Conservation (phyloP, 192 early-diverging fungal species). For the Rhizoclosmatium globosum region DNA sequence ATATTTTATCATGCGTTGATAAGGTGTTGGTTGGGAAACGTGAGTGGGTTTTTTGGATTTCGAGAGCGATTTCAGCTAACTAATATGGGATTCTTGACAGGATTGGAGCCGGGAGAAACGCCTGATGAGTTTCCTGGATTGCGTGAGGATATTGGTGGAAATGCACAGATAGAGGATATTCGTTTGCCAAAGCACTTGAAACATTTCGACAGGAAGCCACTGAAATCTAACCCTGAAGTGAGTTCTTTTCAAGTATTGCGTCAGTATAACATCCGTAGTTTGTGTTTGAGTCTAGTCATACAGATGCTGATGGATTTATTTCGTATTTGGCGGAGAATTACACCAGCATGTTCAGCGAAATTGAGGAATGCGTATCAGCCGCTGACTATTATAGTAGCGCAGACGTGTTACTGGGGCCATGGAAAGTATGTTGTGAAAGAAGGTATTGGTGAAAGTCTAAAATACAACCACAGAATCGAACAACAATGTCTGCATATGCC, state of each 20-base stretch:
- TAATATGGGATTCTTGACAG: slow-evolving; percentile 17
- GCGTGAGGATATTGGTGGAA: background rate
- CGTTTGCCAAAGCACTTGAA: slow-evolving; percentile 36
- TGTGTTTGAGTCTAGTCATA: slow-evolving; percentile 42
- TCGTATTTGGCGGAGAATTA: slow-evolving; percentile 54
- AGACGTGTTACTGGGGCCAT: slow-evolving; percentile 43
- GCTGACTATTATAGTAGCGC: slow-evolving; percentile 34
- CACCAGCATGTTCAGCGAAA: slow-evolving; percentile 37
- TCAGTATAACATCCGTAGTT: slow-evolving; percentile 18
- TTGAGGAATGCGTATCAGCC: slow-evolving; percentile 48
- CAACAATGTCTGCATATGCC: slow-evolving; percentile 33
- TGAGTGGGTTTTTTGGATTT: background rate
- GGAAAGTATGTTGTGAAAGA: slow-evolving; percentile 34
- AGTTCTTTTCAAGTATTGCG: slow-evolving; percentile 2
- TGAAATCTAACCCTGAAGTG: slow-evolving; percentile 53
- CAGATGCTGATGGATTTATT: slow-evolving; percentile 41
- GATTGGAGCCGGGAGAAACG: slow-evolving; percentile 6
- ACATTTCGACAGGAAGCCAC: slow-evolving; percentile 32
- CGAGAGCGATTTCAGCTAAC: background rate
- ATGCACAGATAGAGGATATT: background rate
- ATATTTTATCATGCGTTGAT: slow-evolving; percentile 49
- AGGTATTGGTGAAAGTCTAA: background rate
- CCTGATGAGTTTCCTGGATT: slow-evolving; percentile 24
- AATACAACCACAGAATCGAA: slow-evolving; percentile 31
- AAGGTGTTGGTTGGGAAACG: slow-evolving; percentile 52